Conservation (phyloP, 306 rosid species). For the Inga laurina region DNA sequence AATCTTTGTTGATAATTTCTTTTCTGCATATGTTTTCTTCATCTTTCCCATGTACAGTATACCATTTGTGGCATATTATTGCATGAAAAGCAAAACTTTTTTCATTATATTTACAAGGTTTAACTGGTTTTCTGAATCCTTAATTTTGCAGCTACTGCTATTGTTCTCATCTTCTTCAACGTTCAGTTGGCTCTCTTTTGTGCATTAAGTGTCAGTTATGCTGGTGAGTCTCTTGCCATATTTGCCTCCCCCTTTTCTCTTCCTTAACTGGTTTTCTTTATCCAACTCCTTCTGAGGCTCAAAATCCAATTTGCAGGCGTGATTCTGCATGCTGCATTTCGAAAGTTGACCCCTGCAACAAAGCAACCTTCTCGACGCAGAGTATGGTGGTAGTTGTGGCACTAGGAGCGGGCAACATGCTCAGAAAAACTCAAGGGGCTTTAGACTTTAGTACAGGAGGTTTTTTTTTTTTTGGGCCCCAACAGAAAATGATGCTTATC, state of each 20-base stretch:
- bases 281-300: slow-evolving; percentile 21
- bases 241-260: background rate
- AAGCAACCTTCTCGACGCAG: slow-evolving; percentile 56
- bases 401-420: background rate
- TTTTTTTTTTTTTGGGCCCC: background rate
- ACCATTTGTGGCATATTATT: background rate
- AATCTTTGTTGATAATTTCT: slow-evolving; percentile 11
- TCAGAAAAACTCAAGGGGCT: slow-evolving; percentile 19
- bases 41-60: background rate
- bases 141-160: slow-evolving; percentile 67
- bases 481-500: slow-evolving; percentile 28
- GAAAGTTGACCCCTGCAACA: slow-evolving; percentile 68
- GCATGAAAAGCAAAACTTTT: slow-evolving; percentile 1
- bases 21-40: background rate
- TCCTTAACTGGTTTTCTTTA: background rate
- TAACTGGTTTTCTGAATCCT: slow-evolving; percentile 35
- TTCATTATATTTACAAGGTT: slow-evolving; percentile 5
- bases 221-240: slow-evolving; percentile 45
- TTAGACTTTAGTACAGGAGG: slow-evolving; percentile 26
- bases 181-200: slow-evolving; percentile 90
- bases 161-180: slow-evolving; percentile 64
- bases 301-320: slow-evolving; percentile 45
- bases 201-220: slow-evolving; percentile 70
- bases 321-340: slow-evolving; percentile 83
- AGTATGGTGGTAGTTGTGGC: slow-evolving; percentile 36